Base-by-base conservation (phyloP, 108 stramenopile genomes). In the Schizochytrium sp. region DNA sequence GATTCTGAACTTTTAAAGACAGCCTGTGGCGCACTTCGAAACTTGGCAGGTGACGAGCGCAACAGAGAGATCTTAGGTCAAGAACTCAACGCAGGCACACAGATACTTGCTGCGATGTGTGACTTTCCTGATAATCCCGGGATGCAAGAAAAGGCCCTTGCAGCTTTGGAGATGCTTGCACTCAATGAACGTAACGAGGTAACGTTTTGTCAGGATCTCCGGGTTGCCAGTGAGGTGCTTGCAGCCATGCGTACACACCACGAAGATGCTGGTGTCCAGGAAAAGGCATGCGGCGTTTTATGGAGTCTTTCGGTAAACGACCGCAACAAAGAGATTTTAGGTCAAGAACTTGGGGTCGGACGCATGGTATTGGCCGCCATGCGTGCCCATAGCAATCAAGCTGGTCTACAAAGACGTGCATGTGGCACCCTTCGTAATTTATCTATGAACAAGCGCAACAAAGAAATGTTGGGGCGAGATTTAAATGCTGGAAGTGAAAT, bases 201-300 rank as follows among this genome's bases (percentile, higher is more conserved):
- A 7, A 69, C 28, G 3, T 2, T 69, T 8, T 12, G 7, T 38
- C 64, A 15, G 28, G 64, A 69, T 8, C 19, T 0, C 42, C 42
- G 64, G 0, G 19, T 69, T 69, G 64, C 12, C 64, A 69, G 44
- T 38, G 64, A 69, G 64, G 5, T 69, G 8, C 8, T 69, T 15
- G 64, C 12, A 15, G 64, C 64, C 8, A 69, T 69, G 64, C 64
- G 15, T 38, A 1, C 28, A 7, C 64, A 69, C 44, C 12, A 7
- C 64, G 64, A 7, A 8, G 15, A 7, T 15, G 40, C 64, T 38
- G 28, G 5, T 8, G 64, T 69, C 19, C 64, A 69, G 64, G 28
- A 69, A 5, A 69, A 69, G 64, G 64, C 64, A 8, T 69, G 64
- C 64, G 64, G 64, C 64, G 28, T 44, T 10, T 44, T 69, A 0